A percentile compares a stretch with the other conserved stretches of the same genome.
These are phyloP conservation scores for Neurospora sp. DNA, from an alignment of 495 filamentous ascomycete genomes.

Conservation along the genomic window DNA sequence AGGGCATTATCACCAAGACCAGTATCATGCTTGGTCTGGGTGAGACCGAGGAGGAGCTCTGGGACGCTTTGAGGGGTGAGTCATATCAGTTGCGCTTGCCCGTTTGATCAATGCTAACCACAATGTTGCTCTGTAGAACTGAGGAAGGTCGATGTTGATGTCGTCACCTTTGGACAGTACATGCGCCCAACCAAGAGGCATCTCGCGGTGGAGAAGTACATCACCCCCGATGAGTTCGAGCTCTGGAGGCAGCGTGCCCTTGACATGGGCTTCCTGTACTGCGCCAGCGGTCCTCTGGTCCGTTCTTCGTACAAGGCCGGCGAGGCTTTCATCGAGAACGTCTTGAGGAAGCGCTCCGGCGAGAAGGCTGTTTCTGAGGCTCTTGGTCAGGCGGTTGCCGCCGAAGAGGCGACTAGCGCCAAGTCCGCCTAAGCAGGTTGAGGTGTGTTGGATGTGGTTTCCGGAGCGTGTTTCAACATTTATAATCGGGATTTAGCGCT, in stretches of 20 bases:
- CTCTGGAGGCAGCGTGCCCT: conserved; percentile 81
- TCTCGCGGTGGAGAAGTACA: conserved; percentile 90
- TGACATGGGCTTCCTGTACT: conserved; percentile 94
- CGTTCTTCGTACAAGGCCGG: conserved; percentile 94
- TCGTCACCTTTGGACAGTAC: conserved; percentile 97
- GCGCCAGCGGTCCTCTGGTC: conserved; percentile 85
- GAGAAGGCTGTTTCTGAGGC: conserved; percentile 21
- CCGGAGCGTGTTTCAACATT: conserved; percentile 6
- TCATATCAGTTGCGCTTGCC: not conserved
- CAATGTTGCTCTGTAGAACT: conserved; percentile 41
- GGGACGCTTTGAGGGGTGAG: conserved; percentile 60
- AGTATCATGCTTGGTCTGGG: conserved; percentile 94
- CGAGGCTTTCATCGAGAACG: conserved; percentile 98
- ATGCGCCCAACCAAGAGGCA: conserved; percentile 98
- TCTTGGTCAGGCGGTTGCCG: conserved; percentile 14
- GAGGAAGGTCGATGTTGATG: conserved; percentile 70
- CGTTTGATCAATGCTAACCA: not conserved
- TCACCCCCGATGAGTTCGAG: conserved; percentile 84
- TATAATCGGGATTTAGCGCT: not conserved
- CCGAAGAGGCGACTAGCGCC: conserved; percentile 8
- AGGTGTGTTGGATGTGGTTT: conserved; percentile 1
- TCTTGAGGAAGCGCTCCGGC: conserved; percentile 73
- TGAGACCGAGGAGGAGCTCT: conserved; percentile 84
- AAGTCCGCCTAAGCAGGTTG: conserved; percentile 6
- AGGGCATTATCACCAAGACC: conserved; percentile 86